These are phyloP conservation scores for Botrytis aclada DNA, from an alignment of 2,329 filamentous ascomycete species.

Conservation along the genomic window DNA sequence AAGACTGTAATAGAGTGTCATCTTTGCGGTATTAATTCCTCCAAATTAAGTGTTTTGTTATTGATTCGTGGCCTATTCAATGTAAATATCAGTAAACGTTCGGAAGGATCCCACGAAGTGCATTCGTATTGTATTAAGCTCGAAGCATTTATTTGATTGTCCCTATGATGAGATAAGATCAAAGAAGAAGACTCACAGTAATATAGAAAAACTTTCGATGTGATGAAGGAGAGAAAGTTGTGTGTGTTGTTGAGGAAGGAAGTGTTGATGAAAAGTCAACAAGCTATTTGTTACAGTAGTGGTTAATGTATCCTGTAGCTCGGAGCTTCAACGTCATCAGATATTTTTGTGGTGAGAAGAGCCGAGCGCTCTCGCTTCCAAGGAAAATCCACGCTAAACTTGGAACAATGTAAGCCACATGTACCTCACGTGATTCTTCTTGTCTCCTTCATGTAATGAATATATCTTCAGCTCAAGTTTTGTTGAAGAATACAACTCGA, in stretches of 20 bases:
- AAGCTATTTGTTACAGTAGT: constrained; percentile 4
- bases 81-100: constrained; percentile 14
- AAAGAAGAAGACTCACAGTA: constrained; percentile 4
- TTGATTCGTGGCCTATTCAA: constrained; percentile 29
- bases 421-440: not conserved
- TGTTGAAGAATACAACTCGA: not conserved
- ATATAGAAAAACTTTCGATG: not conserved
- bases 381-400: constrained; percentile 19
- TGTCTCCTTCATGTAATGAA: not conserved
- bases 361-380: constrained; percentile 16
- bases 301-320: constrained; percentile 17
- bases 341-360: constrained; percentile 4
- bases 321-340: constrained; percentile 27
- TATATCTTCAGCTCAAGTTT: not conserved
- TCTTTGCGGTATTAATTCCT: constrained; percentile 36
- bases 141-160: no score
- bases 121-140: not conserved
- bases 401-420: not conserved
- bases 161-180: not conserved
- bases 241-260: not conserved
- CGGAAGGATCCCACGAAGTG: not conserved
- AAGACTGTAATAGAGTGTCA: constrained; percentile 52
- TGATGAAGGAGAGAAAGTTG: not conserved
- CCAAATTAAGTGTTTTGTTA: constrained; percentile 16
- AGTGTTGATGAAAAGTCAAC: constrained; percentile 13